phyloP scores from a whole-genome alignment of 1,284 basidiomycete species.

The Coniferiporia weirii region DNA sequence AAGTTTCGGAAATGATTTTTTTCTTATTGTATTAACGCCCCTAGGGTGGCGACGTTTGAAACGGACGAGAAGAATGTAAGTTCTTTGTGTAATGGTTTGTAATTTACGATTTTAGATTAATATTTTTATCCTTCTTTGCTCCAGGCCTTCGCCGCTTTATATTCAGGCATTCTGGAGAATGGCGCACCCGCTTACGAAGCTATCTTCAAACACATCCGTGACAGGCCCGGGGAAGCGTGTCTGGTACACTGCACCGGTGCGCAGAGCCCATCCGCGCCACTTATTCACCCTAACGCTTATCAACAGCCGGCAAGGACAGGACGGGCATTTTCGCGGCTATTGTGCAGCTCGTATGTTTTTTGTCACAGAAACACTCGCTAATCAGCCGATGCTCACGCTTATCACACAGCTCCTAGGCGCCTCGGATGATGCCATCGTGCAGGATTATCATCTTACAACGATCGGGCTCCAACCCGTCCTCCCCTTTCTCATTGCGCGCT shows the following conservation, averaged over 20 bases:
- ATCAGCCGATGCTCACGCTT: background rate
- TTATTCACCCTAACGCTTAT: background rate
- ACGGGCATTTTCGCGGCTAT: slow-evolving; percentile 37
- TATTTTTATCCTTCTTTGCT: background rate
- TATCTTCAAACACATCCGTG: slow-evolving; percentile 35
- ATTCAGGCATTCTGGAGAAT: slow-evolving; percentile 31
- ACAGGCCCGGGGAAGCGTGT: slow-evolving; percentile 34
- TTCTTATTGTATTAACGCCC: background rate
- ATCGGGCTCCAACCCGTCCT: slow-evolving; percentile 34
- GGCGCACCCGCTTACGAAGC: slow-evolving; percentile 30
- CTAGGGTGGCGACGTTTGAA: slow-evolving; percentile 27
- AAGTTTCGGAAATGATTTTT: background rate
- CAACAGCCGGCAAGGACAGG: slow-evolving; percentile 41
- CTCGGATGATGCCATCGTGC: slow-evolving; percentile 34
- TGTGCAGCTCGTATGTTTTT: slow-evolving; percentile 29
- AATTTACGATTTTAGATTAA: too few species aligned
- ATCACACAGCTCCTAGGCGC: slow-evolving; percentile 35
- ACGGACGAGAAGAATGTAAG: slow-evolving; percentile 29
- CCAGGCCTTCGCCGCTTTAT: slow-evolving; percentile 33
- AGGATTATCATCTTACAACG: slow-evolving; percentile 39
- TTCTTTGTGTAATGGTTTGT: background rate
- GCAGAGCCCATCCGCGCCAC: background rate
- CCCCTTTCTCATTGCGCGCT: slow-evolving; percentile 30
- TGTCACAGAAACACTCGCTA: background rate
- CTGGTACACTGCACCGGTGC: slow-evolving; percentile 42